Conservation (phyloP, 2,329 filamentous ascomycete genomes). For the Lachnellula suecica region DNA sequence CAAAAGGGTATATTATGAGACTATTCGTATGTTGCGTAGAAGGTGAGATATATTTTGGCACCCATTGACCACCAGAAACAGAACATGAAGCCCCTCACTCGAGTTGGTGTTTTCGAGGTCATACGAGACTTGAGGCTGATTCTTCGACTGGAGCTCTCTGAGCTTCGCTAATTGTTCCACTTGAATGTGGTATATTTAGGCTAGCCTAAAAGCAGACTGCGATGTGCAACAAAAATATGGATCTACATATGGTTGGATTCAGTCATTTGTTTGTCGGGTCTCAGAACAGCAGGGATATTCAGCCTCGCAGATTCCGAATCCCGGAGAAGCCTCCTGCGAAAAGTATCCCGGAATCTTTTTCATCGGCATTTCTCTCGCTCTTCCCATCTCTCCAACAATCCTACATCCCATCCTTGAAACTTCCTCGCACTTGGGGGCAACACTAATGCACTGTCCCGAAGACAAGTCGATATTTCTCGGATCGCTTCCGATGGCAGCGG, state of each 20-base stretch:
- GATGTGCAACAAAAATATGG: not conserved
- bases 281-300: not conserved
- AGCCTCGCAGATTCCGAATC: no score
- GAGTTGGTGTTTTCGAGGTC: no score
- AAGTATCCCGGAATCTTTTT: no score
- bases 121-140: no score
- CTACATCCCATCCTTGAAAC: conserved; percentile 68
- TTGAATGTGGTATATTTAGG: not conserved
- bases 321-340: no score
- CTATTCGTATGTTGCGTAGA: not conserved
- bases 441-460: conserved; percentile 49
- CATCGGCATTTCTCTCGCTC: no score
- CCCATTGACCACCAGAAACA: not conserved
- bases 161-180: no score
- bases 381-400: conserved; percentile 56
- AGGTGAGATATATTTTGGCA: not conserved
- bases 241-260: not conserved
- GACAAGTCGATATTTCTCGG: conserved; percentile 38
- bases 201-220: not conserved
- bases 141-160: not conserved
- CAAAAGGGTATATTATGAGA: no score
- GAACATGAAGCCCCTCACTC: no score
- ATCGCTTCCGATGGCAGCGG: conserved; percentile 53
- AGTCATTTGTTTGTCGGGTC: not conserved
- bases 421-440: conserved; percentile 55